phyloP scores from a whole-genome alignment of 805 yeast genomes.

The Wickerhamiella parazyma region DNA sequence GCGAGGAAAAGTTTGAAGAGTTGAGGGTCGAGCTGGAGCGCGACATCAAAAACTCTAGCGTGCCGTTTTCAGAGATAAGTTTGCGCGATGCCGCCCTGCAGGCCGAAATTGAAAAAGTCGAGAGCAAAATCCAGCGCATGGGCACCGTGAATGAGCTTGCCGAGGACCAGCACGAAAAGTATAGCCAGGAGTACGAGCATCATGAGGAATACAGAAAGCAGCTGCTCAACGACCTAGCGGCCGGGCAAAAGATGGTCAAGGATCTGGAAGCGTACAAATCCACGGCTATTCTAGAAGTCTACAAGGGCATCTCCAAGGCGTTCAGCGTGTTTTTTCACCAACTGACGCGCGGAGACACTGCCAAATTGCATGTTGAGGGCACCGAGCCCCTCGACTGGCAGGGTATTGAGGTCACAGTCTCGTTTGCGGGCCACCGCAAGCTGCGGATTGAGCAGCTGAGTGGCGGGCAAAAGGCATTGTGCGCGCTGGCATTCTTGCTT shows the following conservation, averaged over 20 bases:
- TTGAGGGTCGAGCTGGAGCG: no score
- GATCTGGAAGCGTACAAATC: conserved; percentile 67
- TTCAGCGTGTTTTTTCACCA: conserved; percentile 64
- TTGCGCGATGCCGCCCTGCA: conserved; percentile 1
- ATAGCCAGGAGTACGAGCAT: not conserved
- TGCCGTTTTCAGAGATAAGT: not conserved
- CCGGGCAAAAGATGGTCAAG: conserved; percentile 39
- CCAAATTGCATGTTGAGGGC: conserved; percentile 30
- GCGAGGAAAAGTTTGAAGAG: conserved; percentile 5
- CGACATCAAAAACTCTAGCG: not conserved
- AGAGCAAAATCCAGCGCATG: not conserved
- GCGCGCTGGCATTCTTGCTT: conserved; percentile 85
- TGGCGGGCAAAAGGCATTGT: conserved; percentile 94
- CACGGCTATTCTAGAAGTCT: conserved; percentile 67
- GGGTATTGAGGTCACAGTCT: conserved; percentile 33
- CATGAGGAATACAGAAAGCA: not conserved
- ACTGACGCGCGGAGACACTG: conserved; percentile 74
- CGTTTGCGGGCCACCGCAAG: conserved; percentile 84
- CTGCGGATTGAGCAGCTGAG: conserved; percentile 80
- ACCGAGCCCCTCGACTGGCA: conserved; percentile 14
- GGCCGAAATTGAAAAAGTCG: not conserved
- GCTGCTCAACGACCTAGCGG: not conserved
- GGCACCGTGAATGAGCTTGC: conserved; percentile 4
- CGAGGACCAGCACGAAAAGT: conserved; percentile 4
- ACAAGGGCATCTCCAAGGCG: conserved; percentile 57